A percentile compares a stretch with the other conserved stretches of the same genome.
Conservation (phyloP, 495 filamentous ascomycete genomes). For the Ramalina intermedia region DNA sequence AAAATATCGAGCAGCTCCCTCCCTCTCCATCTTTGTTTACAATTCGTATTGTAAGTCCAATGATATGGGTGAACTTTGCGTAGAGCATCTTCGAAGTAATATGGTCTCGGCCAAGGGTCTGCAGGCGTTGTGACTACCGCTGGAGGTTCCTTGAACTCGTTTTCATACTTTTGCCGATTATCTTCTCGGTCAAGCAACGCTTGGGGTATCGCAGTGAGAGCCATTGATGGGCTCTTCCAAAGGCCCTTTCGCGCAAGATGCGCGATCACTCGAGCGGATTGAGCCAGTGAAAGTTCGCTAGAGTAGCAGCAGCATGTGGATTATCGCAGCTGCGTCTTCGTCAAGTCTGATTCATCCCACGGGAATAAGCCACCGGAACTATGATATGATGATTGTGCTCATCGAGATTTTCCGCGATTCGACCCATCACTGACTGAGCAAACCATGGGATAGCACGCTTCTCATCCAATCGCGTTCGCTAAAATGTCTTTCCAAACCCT, state of each 20-base stretch:
- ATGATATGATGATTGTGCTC: too few relatives aligned
- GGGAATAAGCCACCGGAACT: too few relatives aligned
- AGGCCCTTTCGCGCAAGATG: conserved; percentile 42
- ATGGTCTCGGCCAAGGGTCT: conserved; percentile 47
- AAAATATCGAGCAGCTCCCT: conserved; percentile 67
- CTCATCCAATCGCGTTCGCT: too few relatives aligned
- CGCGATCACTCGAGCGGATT: conserved; percentile 42
- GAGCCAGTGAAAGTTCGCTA: conserved; percentile 33
- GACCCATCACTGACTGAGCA: too few relatives aligned
- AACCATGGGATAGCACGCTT: too few relatives aligned
- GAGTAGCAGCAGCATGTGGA: too few relatives aligned
- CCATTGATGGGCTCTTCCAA: conserved; percentile 35
- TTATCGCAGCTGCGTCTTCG: too few relatives aligned
- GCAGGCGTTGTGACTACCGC: conserved; percentile 44
- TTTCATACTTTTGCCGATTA: conserved; percentile 4
- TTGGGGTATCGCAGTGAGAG: conserved; percentile 33
- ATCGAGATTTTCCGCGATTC: too few relatives aligned
- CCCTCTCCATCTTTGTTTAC: conserved; percentile 79
- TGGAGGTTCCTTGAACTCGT: conserved; percentile 25
- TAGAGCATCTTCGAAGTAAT: conserved; percentile 66
- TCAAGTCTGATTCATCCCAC: too few relatives aligned
- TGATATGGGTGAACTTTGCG: conserved; percentile 78
- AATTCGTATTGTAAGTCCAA: conserved; percentile 88
- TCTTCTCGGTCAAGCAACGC: conserved; percentile 16
- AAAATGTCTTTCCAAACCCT: conserved; percentile 14